A percentile compares a stretch with the other conserved stretches of the same genome.
Conservation (phyloP, 2,329 filamentous ascomycete species). For the Fonsecaea nubica region DNA sequence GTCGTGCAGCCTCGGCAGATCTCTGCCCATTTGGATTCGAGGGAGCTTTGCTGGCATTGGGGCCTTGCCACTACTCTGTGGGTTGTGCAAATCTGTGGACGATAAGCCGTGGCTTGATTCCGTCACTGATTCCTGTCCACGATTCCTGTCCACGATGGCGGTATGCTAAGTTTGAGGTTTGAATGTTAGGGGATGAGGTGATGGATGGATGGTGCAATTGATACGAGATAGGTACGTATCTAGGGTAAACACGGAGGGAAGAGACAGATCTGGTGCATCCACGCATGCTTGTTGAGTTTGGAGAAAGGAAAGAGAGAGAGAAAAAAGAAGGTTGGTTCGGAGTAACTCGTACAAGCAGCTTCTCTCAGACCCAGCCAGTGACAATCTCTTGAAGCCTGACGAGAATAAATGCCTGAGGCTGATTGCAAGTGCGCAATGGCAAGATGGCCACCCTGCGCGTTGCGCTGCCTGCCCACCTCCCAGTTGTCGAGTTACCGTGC, state of each 20-base stretch:
- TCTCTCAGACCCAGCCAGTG: slow-evolving; percentile 1
- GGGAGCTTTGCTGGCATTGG: slow-evolving; percentile 4
- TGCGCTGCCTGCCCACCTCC: slow-evolving; percentile 2
- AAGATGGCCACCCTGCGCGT: background rate
- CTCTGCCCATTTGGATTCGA: slow-evolving; percentile 24
- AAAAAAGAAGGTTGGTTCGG: slow-evolving; percentile 6
- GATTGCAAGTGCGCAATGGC: slow-evolving; percentile 14
- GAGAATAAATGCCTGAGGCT: slow-evolving; percentile 6
- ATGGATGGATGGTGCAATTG: slow-evolving; percentile 6
- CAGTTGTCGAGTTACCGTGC: slow-evolving; percentile 12
- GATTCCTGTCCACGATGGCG: background rate
- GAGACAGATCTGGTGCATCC: background rate
- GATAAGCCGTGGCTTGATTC: slow-evolving; percentile 23
- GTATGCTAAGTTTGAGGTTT: background rate
- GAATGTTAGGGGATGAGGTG: background rate
- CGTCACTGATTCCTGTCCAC: too few relatives aligned
- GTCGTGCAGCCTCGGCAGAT: slow-evolving; percentile 38
- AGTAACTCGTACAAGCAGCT: background rate
- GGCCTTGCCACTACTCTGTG: slow-evolving; percentile 26
- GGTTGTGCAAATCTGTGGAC: slow-evolving; percentile 17
- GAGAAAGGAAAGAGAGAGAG: background rate
- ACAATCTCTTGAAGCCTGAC: slow-evolving; percentile 15
- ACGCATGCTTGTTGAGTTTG: slow-evolving; percentile 8
- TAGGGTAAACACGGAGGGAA: background rate
- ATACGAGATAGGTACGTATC: background rate